Conservation (phyloP, 2,329 filamentous ascomycete genomes). For the Celoporthe dispersa region DNA sequence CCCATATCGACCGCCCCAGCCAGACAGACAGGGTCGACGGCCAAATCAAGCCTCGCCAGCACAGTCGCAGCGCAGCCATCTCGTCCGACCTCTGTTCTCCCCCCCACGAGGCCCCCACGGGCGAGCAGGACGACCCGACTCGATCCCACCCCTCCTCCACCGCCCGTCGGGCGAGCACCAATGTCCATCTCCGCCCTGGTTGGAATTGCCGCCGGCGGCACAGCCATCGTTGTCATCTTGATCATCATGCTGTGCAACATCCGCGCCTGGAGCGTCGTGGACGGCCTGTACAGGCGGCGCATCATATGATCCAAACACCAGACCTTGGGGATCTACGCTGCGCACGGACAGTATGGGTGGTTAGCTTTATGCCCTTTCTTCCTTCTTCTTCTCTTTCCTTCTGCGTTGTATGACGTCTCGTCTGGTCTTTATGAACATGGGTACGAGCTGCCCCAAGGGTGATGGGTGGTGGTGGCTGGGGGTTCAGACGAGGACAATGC, state of each 20-base stretch:
- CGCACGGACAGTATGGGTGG: not conserved
- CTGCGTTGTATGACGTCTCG: not conserved
- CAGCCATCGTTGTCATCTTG: slow-evolving; percentile 18
- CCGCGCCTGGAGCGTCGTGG: slow-evolving; percentile 20
- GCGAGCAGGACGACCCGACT: not conserved
- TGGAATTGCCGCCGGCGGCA: slow-evolving; percentile 17
- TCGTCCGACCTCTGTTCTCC: no score
- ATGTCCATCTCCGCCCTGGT: slow-evolving; percentile 18
- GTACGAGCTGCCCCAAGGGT: not conserved
- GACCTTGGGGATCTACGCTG: no score
- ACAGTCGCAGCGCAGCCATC: not conserved
- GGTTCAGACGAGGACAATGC: no score
- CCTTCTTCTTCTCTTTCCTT: not conserved
- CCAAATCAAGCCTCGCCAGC: not conserved
- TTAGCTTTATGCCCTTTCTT: not conserved
- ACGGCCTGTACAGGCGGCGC: slow-evolving; percentile 22
- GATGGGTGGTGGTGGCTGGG: not conserved
- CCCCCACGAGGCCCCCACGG: no score
- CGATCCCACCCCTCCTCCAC: not conserved
- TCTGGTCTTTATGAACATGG: not conserved
- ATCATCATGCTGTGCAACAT: slow-evolving; percentile 23
- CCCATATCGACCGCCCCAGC: no score
- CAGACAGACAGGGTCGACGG: no score
- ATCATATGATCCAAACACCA: slow-evolving; percentile 14
- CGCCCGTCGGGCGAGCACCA: not conserved